phyloP scores from a whole-genome alignment of 2,329 filamentous ascomycete species.

The Apiospora malaysiana region DNA sequence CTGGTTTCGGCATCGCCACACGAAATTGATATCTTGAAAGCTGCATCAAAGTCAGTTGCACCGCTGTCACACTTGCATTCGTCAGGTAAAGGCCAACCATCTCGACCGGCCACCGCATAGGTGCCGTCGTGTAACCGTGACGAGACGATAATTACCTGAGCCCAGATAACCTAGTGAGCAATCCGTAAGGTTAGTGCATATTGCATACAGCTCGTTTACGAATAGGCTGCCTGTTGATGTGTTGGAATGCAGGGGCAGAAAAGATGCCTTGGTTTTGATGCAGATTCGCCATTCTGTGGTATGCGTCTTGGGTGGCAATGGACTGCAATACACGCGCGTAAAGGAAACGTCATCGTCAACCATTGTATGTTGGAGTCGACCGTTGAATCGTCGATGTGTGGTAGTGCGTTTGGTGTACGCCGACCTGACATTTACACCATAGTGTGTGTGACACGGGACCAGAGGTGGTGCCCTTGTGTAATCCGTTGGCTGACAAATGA shows the following conservation, averaged over 20 bases:
- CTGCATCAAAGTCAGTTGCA: not conserved
- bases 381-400: not conserved
- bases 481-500: not conserved
- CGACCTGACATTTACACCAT: not conserved
- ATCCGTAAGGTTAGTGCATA: not conserved
- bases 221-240: not conserved
- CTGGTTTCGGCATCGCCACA: not conserved
- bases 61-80: constrained; percentile 14
- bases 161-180: not conserved
- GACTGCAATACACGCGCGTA: not conserved
- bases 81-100: not conserved
- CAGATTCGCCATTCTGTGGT: not conserved
- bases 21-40: not conserved
- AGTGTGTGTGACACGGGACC: not conserved
- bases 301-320: constrained; percentile 1
- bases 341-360: not conserved
- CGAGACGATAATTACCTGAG: constrained; percentile 8
- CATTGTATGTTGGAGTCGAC: not conserved
- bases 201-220: not conserved
- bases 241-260: not conserved
- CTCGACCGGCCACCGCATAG: not conserved
- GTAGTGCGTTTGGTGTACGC: constrained; percentile 3
- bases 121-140: constrained; percentile 3
- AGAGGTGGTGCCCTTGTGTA: not conserved
- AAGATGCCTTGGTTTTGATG: constrained; percentile 2